Conservation (phyloP, 108 stramenopile genomes). For the Nitzschia inconspicua region DNA sequence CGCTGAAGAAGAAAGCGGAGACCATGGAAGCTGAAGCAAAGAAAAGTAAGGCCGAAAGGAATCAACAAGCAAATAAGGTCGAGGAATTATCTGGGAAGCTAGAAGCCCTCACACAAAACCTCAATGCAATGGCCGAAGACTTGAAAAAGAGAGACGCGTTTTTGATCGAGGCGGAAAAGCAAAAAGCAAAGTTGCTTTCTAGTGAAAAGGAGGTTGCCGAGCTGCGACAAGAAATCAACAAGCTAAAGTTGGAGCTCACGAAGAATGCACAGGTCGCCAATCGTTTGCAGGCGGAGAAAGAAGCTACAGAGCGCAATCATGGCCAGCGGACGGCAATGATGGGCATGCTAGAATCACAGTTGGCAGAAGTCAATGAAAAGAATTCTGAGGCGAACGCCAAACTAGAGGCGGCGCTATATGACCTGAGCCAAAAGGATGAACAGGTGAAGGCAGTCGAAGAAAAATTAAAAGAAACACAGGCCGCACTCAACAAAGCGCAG, state of each 20-base stretch:
- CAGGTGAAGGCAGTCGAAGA: constrained; percentile 39
- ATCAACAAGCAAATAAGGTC: constrained; percentile 44
- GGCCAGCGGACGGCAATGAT: constrained; percentile 86
- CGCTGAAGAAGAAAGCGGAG: constrained; percentile 4
- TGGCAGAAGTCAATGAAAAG: constrained; percentile 79
- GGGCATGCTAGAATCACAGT: constrained; percentile 84
- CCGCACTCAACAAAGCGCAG: constrained; percentile 38
- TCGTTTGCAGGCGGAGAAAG: constrained; percentile 77
- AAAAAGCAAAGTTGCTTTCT: constrained; percentile 51
- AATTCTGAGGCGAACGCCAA: constrained; percentile 70
- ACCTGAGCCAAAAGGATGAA: constrained; percentile 73
- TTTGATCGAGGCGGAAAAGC: constrained; percentile 49
- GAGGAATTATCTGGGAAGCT: constrained; percentile 78
- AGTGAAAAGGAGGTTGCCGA: constrained; percentile 59
- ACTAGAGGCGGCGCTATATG: constrained; percentile 72
- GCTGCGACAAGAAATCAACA: constrained; percentile 70
- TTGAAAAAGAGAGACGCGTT: constrained; percentile 58
- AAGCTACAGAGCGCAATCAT: constrained; percentile 72
- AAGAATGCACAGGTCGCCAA: constrained; percentile 63
- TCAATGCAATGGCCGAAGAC: constrained; percentile 65
- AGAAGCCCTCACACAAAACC: constrained; percentile 48
- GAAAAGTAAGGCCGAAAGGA: constrained; percentile 33
- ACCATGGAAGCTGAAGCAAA: constrained; percentile 34
- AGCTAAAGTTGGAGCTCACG: constrained; percentile 73
- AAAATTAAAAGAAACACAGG: constrained; percentile 45